Base-by-base conservation (phyloP, 768 basidiomycete species). In the Mycena vulgaris region DNA sequence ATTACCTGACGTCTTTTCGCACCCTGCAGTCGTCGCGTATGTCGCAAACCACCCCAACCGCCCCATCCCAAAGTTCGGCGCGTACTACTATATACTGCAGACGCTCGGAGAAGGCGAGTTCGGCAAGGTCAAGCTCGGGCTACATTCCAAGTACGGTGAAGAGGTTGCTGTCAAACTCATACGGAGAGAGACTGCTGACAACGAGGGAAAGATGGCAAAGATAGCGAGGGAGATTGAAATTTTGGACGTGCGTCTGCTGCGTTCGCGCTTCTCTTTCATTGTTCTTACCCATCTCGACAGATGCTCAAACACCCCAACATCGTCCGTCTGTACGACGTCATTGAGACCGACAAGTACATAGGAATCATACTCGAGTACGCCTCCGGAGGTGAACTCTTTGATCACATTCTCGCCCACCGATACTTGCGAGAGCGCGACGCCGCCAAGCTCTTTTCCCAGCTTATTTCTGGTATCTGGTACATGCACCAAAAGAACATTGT, bases 291-390 rank as follows among this genome's bases (percentile, higher is more conserved):
- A 37, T 27, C 37, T 57, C 40, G 75, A 11, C 78, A 98, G 97
- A 90, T 89, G 65, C 89, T 99, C 72, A 95, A 95, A 79, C 98
- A 99, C 73, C 98, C 98, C 0, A 99, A 99, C 80, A 99, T 99
- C 81, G 98, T 99, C 39, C 92, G 96, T 11, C 84, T 99, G 51
- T 98, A 97, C 87, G 98, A 99, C 79, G 97, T 99, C 33, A 97
- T 99, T 75, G 97, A 99, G 81, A 99, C 98, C 0, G 98, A 99
- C 86, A 98, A 98, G 82, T 99, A 98, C 82, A 98, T 99, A 75
- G 98, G 98, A 40, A 99, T 99, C 79, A 97, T 99, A 73, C 89
- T 99, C 68, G 98, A 99, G 81, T 99, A 97, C 77, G 98, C 98
- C 35, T 97, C 96, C 1, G 98, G 98, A 56, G 98, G 98, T 64